Evolutionary conservation across 2,329 filamentous ascomycete genomes (phyloP), one percentile per base, ranked within the genome.

Genomic region (Pseudogymnoascus sp.): DNA sequence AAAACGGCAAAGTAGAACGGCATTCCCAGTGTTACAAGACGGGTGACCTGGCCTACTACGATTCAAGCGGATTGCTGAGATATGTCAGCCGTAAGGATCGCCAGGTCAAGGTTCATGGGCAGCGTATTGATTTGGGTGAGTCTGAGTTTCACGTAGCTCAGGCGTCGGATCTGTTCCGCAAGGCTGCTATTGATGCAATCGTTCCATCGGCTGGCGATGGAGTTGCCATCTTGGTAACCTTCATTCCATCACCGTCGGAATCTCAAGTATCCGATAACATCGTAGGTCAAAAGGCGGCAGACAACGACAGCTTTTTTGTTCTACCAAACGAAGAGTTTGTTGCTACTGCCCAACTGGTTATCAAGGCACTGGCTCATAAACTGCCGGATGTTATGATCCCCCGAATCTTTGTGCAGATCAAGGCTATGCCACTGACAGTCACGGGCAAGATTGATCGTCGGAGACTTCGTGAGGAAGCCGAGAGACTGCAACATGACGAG

Each of bases 51-150:
- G 85, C 87, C 6, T 78, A 85, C 39, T 76, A 86, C 45, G 72
- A 86, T 25, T 76, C 83, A 60, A 81, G 87, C 68, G 79, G 78
- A 10, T 81, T 80, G n/a, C 85, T 87, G 67, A 81, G 83, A 37
- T 87, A 87, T 71, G 73, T 85, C 45, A 85, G 85, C 8, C 80
- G 85, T 19, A 73, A 65, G 16, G 23, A 41, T 31, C n/a, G 31
- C 6, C 21, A 57, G 60, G 80, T 87, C 64, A 88, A 88, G 70
- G 75, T 88, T 16, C 80, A 85, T 41, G 85, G 85, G 1, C 85
- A 88, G 70, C 77, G 85, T 43, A 77, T 88, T 8, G 85, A 88
- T 68, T 82, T 87, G 65, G 82, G 81, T 16, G 85, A 88, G 71
- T 86, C 88, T 36, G 63, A 65, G 80, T 48, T 57, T 37, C 62